A percentile compares a stretch with the other conserved stretches of the same genome.
These are phyloP conservation scores for Echium plantagineum DNA, from an alignment of 257 asterid species.

Conservation along the genomic window DNA sequence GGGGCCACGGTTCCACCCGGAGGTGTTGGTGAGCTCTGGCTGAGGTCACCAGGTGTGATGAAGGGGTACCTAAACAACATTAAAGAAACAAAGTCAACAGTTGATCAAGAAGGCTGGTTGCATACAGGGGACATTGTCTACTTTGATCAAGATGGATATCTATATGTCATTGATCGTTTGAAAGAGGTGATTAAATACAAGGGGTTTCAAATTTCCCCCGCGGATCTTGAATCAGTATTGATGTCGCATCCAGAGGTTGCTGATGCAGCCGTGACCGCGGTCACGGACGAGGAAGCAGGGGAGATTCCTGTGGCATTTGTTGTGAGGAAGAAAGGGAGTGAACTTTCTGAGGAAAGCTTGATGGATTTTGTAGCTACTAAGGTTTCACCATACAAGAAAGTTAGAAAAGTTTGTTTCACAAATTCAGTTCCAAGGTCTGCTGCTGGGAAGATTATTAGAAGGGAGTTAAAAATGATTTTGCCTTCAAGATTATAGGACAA, in stretches of 20 bases:
- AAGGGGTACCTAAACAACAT: slow-evolving; percentile 64
- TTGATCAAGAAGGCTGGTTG: slow-evolving; percentile 71
- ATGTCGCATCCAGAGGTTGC: slow-evolving; percentile 52
- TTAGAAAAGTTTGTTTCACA: not conserved
- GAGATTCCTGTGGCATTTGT: slow-evolving; percentile 87
- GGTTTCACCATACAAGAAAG: slow-evolving; percentile 20
- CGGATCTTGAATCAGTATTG: slow-evolving; percentile 69
- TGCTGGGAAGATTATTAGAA: not conserved
- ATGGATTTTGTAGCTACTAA: slow-evolving; percentile 53
- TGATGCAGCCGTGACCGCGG: slow-evolving; percentile 75
- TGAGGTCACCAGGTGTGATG: slow-evolving; percentile 61
- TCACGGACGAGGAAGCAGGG: slow-evolving; percentile 59
- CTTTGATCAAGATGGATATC: slow-evolving; percentile 68
- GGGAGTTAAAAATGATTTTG: not conserved
- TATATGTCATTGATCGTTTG: slow-evolving; percentile 61
- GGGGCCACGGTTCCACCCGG: slow-evolving; percentile 61
- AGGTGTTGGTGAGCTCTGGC: slow-evolving; percentile 72
- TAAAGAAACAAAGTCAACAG: slow-evolving; percentile 38
- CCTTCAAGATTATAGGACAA: not conserved
- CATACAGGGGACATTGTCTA: slow-evolving; percentile 75
- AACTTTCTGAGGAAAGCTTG: slow-evolving; percentile 35
- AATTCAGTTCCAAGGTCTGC: not conserved
- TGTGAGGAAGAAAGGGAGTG: slow-evolving; percentile 38
- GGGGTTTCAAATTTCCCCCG: slow-evolving; percentile 92
- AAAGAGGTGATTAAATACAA: slow-evolving; percentile 78